These are phyloP conservation scores for Thelonectria discophora DNA, from an alignment of 2,329 filamentous ascomycete genomes.

Conservation along the genomic window DNA sequence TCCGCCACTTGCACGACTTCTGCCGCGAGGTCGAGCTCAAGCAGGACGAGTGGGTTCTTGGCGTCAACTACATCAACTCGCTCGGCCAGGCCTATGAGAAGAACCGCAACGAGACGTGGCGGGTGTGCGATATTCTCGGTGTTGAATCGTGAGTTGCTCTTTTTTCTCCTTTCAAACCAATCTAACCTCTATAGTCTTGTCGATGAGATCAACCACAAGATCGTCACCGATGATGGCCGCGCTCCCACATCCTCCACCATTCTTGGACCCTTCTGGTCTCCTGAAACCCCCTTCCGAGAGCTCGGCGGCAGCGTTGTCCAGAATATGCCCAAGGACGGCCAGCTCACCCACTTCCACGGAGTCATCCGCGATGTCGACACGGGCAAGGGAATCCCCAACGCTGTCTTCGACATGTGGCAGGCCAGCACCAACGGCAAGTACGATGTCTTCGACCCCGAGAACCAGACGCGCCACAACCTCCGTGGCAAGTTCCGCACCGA, in stretches of 20 bases:
- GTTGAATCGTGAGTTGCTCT: constrained; percentile 69
- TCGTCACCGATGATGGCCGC: constrained; percentile 67
- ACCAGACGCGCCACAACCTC: constrained; percentile 77
- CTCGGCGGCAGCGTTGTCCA: constrained; percentile 74
- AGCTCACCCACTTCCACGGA: constrained; percentile 74
- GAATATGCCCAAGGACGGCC: constrained; percentile 65
- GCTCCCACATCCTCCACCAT: constrained; percentile 79
- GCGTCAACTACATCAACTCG: constrained; percentile 78
- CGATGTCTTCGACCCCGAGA: constrained; percentile 77
- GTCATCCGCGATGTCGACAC: constrained; percentile 71
- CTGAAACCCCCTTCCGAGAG: constrained; percentile 76
- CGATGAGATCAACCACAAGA: constrained; percentile 72
- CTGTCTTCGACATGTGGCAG: constrained; percentile 82
- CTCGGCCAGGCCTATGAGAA: constrained; percentile 74
- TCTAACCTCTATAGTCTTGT: constrained; percentile 49
- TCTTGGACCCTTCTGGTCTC: constrained; percentile 81
- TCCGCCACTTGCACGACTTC: constrained; percentile 81
- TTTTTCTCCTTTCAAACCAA: neutral
- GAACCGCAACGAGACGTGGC: constrained; percentile 78
- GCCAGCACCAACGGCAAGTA: constrained; percentile 79
- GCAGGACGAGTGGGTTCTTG: constrained; percentile 78
- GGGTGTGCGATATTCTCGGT: constrained; percentile 77
- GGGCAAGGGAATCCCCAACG: constrained; percentile 70
- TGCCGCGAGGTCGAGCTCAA: constrained; percentile 80
- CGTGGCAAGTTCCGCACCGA: constrained; percentile 79